Conservation (phyloP, 2,329 filamentous ascomycete genomes). For the Alternaria metachromatica region DNA sequence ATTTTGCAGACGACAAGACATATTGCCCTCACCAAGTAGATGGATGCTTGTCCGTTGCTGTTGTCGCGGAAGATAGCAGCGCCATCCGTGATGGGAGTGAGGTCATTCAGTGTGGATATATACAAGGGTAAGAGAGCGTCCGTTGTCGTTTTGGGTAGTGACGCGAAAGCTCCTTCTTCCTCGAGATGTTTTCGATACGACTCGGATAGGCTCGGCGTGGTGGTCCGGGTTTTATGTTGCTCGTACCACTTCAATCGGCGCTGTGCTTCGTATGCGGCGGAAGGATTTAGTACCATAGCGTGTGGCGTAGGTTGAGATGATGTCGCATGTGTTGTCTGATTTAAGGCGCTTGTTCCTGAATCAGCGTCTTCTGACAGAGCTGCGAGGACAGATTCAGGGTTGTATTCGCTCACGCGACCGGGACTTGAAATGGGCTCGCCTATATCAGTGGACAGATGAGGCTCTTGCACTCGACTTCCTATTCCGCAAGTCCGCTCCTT, state of each 20-base stretch:
- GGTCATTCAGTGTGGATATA: not conserved
- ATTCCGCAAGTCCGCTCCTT: not conserved
- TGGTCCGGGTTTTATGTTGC: not conserved
- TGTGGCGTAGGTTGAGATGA: not conserved
- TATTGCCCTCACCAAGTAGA: not conserved
- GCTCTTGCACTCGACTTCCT: not conserved
- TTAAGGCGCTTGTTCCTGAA: not conserved
- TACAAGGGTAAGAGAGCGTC: conserved; percentile 4
- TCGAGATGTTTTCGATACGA: conserved; percentile 3
- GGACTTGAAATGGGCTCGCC: not conserved
- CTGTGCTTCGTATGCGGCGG: not conserved
- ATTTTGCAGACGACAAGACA: conserved; percentile 7
- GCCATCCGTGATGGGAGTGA: conserved; percentile 1
- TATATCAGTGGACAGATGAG: not conserved
- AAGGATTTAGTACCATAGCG: not conserved
- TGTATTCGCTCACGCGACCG: conserved; percentile 9
- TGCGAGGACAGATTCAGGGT: conserved; percentile 3
- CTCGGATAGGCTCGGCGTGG: not conserved
- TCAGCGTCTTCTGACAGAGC: conserved; percentile 5
- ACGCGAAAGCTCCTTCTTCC: conserved; percentile 1
- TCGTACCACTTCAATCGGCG: conserved; percentile 6
- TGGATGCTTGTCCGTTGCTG: not conserved
- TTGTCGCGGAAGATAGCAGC: not conserved
- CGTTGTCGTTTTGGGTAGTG: not conserved
- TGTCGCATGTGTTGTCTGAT: not conserved